These are phyloP conservation scores for Hortaea werneckii DNA, from an alignment of 2,329 filamentous ascomycete genomes.

Conservation along the genomic window DNA sequence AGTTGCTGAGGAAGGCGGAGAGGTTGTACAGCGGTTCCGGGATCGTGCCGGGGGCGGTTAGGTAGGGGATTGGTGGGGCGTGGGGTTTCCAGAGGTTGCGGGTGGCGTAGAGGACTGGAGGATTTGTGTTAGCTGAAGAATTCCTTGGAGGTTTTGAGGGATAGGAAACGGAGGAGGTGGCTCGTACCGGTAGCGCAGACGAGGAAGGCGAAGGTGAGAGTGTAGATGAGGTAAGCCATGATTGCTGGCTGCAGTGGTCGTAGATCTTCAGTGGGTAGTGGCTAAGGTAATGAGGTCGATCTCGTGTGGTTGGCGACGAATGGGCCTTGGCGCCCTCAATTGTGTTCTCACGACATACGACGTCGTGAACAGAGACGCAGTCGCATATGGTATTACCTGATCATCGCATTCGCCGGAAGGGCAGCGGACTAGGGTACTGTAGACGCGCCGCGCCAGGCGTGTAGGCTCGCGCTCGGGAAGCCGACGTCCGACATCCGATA, in stretches of 20 bases:
- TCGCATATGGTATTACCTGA: no score
- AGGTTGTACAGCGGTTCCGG: conserved; percentile 45
- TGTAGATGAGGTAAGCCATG: conserved; percentile 78
- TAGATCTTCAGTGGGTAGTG: no score
- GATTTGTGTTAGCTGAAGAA: background rate
- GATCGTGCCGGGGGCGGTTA: conserved; percentile 37
- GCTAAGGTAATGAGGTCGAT: no score
- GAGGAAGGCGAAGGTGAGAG: conserved; percentile 60
- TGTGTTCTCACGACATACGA: no score
- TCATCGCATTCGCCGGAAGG: no score
- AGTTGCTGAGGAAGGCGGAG: conserved; percentile 32
- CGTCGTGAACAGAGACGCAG: no score
- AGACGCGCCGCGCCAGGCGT: no score
- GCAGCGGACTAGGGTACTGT: no score
- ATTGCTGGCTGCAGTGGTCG: conserved; percentile 1
- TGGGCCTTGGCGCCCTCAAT: no score
- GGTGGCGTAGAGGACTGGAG: conserved; percentile 64
- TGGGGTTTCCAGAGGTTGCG: conserved; percentile 65
- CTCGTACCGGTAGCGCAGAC: conserved; percentile 56
- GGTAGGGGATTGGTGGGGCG: conserved; percentile 49
- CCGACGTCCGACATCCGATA: no score
- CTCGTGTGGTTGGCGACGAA: no score
- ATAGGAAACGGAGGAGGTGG: conserved; percentile 2
- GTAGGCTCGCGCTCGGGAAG: no score
- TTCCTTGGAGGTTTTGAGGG: background rate